Evolutionary conservation across 164 flowering plant species (phyloP).

Genomic region (Chimonanthus salicifolius): DNA sequence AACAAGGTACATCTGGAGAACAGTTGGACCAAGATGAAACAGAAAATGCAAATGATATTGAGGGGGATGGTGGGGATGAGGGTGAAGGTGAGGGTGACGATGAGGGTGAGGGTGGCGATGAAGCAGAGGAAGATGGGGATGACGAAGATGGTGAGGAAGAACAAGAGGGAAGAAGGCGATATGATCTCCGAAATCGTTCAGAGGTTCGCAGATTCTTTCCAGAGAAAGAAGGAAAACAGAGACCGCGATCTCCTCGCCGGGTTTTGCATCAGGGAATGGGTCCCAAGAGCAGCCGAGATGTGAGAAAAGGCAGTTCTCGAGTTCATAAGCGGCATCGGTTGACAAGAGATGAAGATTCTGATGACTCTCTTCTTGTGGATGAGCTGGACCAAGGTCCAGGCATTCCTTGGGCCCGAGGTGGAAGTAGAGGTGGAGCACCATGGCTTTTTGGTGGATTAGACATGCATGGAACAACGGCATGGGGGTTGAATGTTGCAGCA

Average conservation of each 20-base stretch:
- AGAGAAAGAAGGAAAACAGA: conserved; percentile 66
- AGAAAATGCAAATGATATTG: conserved; percentile 32
- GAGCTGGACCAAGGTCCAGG: conserved; percentile 95
- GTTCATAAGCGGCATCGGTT: conserved; percentile 86
- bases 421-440: conserved; percentile 78
- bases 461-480: conserved; percentile 75
- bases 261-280: conserved; percentile 94
- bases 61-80: conserved; percentile 43
- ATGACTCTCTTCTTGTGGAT: conserved; percentile 98
- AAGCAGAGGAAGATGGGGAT: conserved; percentile 57
- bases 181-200: conserved; percentile 95
- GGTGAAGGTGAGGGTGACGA: conserved; percentile 45
- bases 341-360: conserved; percentile 81
- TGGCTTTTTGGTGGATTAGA: conserved; percentile 94
- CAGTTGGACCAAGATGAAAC: conserved; percentile 32
- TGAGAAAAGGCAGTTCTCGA: conserved; percentile 84
- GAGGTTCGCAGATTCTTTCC: conserved; percentile 76
- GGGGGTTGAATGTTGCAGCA: conserved; percentile 95
- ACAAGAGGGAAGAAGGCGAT: conserved; percentile 84
- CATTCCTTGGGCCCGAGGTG: conserved; percentile 90
- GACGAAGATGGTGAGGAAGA: conserved; percentile 66
- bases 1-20: conserved; percentile 67
- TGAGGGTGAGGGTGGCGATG: conserved; percentile 43
- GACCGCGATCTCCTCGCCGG: conserved; percentile 83
- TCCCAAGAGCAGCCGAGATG: conserved; percentile 67